phyloP scores from a whole-genome alignment of 2,329 filamentous ascomycete species.

The Ophiostoma sp. region DNA sequence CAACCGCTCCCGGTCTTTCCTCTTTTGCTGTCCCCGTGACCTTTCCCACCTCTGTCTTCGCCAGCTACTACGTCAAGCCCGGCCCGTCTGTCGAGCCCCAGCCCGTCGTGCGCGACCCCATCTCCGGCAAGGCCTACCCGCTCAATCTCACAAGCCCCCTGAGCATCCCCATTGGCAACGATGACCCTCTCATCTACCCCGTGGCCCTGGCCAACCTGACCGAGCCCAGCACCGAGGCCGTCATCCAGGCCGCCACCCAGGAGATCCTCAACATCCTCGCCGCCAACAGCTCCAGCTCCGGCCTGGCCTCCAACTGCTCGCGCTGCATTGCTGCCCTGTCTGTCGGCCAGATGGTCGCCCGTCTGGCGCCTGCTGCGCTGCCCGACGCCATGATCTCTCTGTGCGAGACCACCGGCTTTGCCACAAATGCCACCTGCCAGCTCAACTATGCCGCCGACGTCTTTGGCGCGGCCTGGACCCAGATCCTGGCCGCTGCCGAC shows the following conservation, averaged over 20 bases:
- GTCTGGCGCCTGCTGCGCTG: slow-evolving; percentile 44
- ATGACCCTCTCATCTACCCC: slow-evolving; percentile 49
- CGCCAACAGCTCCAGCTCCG: slow-evolving; percentile 31
- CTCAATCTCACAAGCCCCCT: slow-evolving; percentile 50
- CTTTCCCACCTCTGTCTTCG: slow-evolving; percentile 48
- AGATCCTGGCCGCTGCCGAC: slow-evolving; percentile 50
- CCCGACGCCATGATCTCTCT: slow-evolving; percentile 48
- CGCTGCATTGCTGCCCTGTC: slow-evolving; percentile 49
- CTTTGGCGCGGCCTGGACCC: slow-evolving; percentile 54
- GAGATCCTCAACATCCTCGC: slow-evolving; percentile 44
- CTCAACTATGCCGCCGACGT: slow-evolving; percentile 43
- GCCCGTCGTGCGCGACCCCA: slow-evolving; percentile 46
- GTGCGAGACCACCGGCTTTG: slow-evolving; percentile 45
- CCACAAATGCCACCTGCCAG: slow-evolving; percentile 44
- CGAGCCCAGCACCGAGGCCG: slow-evolving; percentile 35
- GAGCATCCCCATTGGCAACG: slow-evolving; percentile 44
- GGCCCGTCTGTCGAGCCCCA: slow-evolving; percentile 35
- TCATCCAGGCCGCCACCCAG: slow-evolving; percentile 40
- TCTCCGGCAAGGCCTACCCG: slow-evolving; percentile 48
- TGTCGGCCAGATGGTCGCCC: slow-evolving; percentile 47
- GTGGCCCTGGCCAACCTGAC: slow-evolving; percentile 42
- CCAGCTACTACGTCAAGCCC: slow-evolving; percentile 42
- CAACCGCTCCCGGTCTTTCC: slow-evolving; percentile 32
- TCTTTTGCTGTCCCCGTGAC: slow-evolving; percentile 42
- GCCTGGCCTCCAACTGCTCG: slow-evolving; percentile 42